Evolutionary conservation across 2,329 filamentous ascomycete genomes (phyloP).

Genomic region (Ceratocystis ficicola): DNA sequence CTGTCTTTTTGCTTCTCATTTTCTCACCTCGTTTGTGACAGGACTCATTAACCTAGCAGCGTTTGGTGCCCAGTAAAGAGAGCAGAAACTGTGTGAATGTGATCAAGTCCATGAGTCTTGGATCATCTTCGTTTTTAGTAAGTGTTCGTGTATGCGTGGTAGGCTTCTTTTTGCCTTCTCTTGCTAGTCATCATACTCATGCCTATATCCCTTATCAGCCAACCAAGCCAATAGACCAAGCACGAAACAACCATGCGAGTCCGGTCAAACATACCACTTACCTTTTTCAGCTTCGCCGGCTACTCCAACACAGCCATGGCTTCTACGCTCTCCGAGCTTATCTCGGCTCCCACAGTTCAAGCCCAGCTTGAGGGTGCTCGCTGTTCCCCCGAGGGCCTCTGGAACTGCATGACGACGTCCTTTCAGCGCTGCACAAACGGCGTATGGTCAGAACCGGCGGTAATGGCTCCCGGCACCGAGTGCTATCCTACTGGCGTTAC

Average conservation of each 20-base stretch:
- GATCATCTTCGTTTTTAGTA: too few species aligned
- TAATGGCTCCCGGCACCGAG: conserved; percentile 35
- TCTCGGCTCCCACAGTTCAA: conserved; percentile 17
- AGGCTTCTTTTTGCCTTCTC: neutral
- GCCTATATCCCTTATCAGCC: neutral
- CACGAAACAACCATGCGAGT: neutral
- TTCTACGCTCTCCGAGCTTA: neutral
- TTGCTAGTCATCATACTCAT: neutral
- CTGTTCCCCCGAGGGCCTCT: conserved; percentile 40
- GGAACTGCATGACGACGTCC: conserved; percentile 40
- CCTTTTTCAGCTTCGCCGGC: neutral
- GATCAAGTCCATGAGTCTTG: too few species aligned
- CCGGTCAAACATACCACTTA: neutral
- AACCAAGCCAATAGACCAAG: neutral
- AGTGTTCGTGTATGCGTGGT: too few species aligned
- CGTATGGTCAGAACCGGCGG: conserved; percentile 36
- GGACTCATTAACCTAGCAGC: too few species aligned
- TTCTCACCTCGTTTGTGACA: neutral
- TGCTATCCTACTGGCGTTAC: conserved; percentile 36
- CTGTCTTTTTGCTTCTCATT: neutral
- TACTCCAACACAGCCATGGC: neutral
- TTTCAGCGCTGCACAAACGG: conserved; percentile 42
- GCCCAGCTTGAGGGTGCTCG: conserved; percentile 30
- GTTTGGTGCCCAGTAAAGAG: too few species aligned
- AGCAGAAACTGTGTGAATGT: too few species aligned